Evolutionary conservation across 192 early-diverging fungal genomes (phyloP).

Genomic region (Coemansia sp.): DNA sequence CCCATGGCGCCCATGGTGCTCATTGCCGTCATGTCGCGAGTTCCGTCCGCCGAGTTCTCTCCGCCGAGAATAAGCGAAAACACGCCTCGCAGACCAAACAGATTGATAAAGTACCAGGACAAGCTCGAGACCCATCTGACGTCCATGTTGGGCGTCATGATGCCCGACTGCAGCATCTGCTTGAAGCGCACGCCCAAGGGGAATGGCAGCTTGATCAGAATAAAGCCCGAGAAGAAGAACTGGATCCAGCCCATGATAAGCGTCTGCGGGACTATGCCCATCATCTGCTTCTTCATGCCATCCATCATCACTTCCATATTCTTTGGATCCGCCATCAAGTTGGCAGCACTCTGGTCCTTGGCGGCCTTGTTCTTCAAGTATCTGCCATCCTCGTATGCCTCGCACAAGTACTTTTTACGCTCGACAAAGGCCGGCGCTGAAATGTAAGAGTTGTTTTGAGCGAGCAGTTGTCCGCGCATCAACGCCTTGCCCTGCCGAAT

Average conservation of each 20-base stretch:
- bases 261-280: constrained; percentile 97
- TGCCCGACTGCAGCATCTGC: constrained; percentile 94
- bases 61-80: constrained; percentile 92
- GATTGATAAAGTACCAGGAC: constrained; percentile 98
- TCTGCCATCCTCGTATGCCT: constrained; percentile 77
- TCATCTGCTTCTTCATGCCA: constrained; percentile 96
- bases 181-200: constrained; percentile 96
- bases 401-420: constrained; percentile 69
- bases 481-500: constrained; percentile 84
- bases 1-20: constrained; percentile 76
- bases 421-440: constrained; percentile 69
- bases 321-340: constrained; percentile 90
- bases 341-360: constrained; percentile 59
- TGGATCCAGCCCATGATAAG: constrained; percentile 99
- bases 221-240: constrained; percentile 98
- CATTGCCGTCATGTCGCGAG: constrained; percentile 92
- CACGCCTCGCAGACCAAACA: constrained; percentile 92
- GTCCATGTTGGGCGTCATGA: constrained; percentile 96
- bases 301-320: constrained; percentile 97
- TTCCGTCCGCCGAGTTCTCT: constrained; percentile 83
- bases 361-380: constrained; percentile 84
- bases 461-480: constrained; percentile 67
- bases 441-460: constrained; percentile 68
- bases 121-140: constrained; percentile 96
- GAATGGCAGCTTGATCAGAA: constrained; percentile 95